Percentiles rank a stretch among this genome's conserved stretches.
These are phyloP conservation scores for Rhytidiadelphus loreus DNA, from an alignment of 225 moss, liverwort and hornwort species.

Conservation along the genomic window DNA sequence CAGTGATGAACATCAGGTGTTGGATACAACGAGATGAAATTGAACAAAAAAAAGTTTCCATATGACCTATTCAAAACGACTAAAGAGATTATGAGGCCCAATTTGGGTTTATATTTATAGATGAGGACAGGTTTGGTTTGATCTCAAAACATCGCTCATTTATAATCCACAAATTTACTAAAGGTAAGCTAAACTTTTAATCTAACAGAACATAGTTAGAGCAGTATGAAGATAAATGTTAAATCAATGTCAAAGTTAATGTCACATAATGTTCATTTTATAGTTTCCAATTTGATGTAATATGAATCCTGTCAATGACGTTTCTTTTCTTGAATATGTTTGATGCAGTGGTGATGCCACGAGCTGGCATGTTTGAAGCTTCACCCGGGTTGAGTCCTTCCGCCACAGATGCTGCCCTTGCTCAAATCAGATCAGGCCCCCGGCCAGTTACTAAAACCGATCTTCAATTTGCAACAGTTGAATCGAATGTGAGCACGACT, in stretches of 20 bases:
- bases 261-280: background rate
- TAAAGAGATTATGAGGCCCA: background rate
- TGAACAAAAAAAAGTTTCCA: background rate
- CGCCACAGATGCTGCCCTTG: background rate
- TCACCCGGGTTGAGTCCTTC: background rate
- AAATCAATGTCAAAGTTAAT: background rate
- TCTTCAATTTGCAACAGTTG: slow-evolving; percentile 25
- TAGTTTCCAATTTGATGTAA: background rate
- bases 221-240: background rate
- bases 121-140: background rate
- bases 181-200: background rate
- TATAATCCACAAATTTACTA: background rate
- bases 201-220: background rate
- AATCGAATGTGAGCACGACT: slow-evolving; percentile 29
- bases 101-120: background rate
- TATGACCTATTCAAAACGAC: background rate
- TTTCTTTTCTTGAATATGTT: background rate
- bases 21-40: background rate
- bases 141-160: background rate
- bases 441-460: slow-evolving; percentile 6
- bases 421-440: slow-evolving; percentile 18
- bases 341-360: slow-evolving; percentile 28
- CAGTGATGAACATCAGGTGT: background rate
- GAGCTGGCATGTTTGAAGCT: background rate
- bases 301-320: background rate